These are phyloP conservation scores for Ganoderma lingzhi DNA, from an alignment of 1,284 basidiomycete genomes.

Conservation along the genomic window DNA sequence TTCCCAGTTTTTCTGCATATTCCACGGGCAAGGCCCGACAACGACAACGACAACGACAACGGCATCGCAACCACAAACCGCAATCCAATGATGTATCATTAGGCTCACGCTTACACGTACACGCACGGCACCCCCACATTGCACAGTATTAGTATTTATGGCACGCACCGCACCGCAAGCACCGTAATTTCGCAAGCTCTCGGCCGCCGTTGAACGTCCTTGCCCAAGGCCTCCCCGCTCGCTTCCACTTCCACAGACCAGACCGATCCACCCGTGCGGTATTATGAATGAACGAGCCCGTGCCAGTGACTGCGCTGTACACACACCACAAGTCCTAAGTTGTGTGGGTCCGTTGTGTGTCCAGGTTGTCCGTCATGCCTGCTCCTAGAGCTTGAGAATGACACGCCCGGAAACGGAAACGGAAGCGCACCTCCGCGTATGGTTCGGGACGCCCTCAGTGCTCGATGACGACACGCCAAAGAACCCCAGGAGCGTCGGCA, in stretches of 20 bases:
- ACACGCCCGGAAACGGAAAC: neutral
- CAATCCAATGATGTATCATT: neutral
- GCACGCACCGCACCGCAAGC: neutral
- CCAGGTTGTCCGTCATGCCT: neutral
- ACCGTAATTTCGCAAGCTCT: slow-evolving; percentile 2
- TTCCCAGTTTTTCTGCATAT: neutral
- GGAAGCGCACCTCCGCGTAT: neutral
- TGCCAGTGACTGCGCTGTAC: neutral
- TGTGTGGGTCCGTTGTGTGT: slow-evolving; percentile 12
- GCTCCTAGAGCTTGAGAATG: slow-evolving; percentile 5
- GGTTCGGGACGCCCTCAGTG: neutral
- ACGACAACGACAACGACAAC: neutral
- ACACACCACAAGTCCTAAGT: neutral
- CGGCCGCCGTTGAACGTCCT: neutral
- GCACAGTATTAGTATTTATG: slow-evolving; percentile 4
- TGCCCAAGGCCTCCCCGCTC: neutral
- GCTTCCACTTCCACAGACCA: neutral
- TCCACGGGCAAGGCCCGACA: no score
- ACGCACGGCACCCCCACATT: neutral
- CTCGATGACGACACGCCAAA: neutral
- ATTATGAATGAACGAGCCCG: neutral
- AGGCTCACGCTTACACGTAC: neutral
- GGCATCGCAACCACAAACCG: neutral
- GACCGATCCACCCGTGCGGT: neutral
- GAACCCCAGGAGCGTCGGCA: neutral